phyloP scores from a whole-genome alignment of 192 early-diverging fungal genomes.

The Linnemannia elongata region DNA sequence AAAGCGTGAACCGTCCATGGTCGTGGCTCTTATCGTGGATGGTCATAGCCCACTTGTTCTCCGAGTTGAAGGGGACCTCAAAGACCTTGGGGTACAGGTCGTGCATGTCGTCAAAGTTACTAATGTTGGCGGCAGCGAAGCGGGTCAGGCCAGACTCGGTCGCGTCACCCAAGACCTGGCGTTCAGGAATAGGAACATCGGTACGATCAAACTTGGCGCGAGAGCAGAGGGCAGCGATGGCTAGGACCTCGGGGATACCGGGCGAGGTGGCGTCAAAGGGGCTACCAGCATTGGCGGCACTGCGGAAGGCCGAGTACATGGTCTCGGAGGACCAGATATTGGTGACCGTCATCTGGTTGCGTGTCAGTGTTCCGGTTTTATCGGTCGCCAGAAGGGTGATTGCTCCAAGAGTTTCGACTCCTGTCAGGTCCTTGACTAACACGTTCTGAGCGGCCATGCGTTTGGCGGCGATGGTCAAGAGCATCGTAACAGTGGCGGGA shows the following conservation, averaged over 20 bases:
- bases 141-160: slow-evolving; percentile 93
- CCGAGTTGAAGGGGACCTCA: slow-evolving; percentile 96
- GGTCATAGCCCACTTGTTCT: slow-evolving; percentile 95
- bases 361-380: slow-evolving; percentile 96
- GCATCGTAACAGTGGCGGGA: slow-evolving; percentile 93
- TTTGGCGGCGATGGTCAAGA: slow-evolving; percentile 96
- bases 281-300: slow-evolving; percentile 47
- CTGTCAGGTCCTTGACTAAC: slow-evolving; percentile 94
- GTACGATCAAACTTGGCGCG: slow-evolving; percentile 92
- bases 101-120: slow-evolving; percentile 78
- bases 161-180: slow-evolving; percentile 91
- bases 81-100: slow-evolving; percentile 89
- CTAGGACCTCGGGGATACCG: slow-evolving; percentile 82
- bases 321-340: slow-evolving; percentile 86
- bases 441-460: slow-evolving; percentile 91
- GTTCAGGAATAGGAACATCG: slow-evolving; percentile 85
- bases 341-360: slow-evolving; percentile 97
- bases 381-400: slow-evolving; percentile 97
- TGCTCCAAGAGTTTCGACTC: slow-evolving; percentile 97
- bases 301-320: slow-evolving; percentile 70
- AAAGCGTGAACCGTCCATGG: slow-evolving; percentile 80
- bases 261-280: slow-evolving; percentile 61
- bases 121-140: slow-evolving; percentile 79
- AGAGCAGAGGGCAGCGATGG: slow-evolving; percentile 85
- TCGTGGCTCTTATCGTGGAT: slow-evolving; percentile 84